A percentile compares a stretch with the other conserved stretches of the same genome.
Evolutionary conservation across 192 early-diverging fungal genomes (phyloP).

Genomic region (Backusella psychrophila): DNA sequence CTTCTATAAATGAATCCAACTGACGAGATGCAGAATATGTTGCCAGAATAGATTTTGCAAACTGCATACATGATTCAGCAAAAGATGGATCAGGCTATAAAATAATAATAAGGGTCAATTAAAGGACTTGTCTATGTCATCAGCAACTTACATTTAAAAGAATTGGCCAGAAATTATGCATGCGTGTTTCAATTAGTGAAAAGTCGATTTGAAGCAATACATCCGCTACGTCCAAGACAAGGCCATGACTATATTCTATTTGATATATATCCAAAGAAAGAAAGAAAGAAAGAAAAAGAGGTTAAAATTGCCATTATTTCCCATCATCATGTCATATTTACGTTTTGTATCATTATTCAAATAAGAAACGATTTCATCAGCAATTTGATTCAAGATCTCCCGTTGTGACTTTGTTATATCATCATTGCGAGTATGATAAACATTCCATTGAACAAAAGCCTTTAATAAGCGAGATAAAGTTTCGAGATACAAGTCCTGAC

Average conservation of each 20-base stretch:
- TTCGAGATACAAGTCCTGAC: background rate
- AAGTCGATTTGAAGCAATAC: conserved; percentile 25
- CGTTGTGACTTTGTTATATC: conserved; percentile 20
- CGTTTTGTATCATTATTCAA: background rate
- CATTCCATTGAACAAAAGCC: conserved; percentile 16
- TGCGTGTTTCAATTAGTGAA: conserved; percentile 27
- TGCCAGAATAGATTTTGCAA: conserved; percentile 17
- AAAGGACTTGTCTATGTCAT: background rate
- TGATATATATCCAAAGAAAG: background rate
- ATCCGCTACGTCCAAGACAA: conserved; percentile 10
- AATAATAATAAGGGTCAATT: background rate
- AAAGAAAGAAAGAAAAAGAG: too few relatives aligned
- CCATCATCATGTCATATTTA: background rate
- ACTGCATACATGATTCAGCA: background rate
- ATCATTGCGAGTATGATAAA: conserved; percentile 26
- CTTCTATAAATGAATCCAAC: conserved; percentile 30
- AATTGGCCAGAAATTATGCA: conserved; percentile 24
- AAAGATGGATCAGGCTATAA: conserved; percentile 12
- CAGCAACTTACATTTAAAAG: conserved; percentile 19
- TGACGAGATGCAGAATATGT: conserved; percentile 29
- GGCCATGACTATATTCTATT: conserved; percentile 15
- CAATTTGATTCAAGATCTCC: background rate
- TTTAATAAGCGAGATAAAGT: conserved; percentile 11
- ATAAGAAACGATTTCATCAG: conserved; percentile 7
- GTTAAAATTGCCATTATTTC: background rate